Evolutionary conservation across 73 alveolate genomes (phyloP).

Genomic region (Tetrahymena malaccensis): DNA sequence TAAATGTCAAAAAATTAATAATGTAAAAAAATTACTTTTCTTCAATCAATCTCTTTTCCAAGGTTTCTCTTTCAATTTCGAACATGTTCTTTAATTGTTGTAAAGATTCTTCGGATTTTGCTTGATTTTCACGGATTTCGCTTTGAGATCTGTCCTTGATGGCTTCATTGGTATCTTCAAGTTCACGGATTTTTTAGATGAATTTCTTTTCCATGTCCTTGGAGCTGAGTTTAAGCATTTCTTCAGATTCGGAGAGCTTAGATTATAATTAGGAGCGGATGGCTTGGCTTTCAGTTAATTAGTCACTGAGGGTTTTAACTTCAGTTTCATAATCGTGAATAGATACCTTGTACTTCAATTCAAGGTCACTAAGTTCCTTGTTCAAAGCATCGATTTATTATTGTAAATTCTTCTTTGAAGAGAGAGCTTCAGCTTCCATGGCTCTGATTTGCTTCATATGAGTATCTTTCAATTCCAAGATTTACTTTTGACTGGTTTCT

Average conservation of each 20-base stretch:
- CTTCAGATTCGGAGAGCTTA: conserved; percentile 13
- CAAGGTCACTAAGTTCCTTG: conserved; percentile 29
- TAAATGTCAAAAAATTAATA: background rate
- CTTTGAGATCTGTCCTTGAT: conserved; percentile 15
- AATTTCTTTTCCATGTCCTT: conserved; percentile 31
- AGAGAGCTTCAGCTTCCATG: conserved; percentile 16
- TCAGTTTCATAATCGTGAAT: conserved; percentile 25
- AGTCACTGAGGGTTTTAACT: conserved; percentile 23
- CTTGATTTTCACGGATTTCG: conserved; percentile 17
- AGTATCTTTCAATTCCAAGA: conserved; percentile 14
- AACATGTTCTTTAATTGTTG: conserved; percentile 59
- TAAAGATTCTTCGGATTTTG: conserved; percentile 52
- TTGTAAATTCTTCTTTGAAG: conserved; percentile 5
- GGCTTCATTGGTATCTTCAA: conserved; percentile 13
- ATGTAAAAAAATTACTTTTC: conserved; percentile 32
- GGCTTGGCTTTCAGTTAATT: conserved; percentile 2
- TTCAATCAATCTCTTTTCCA: conserved; percentile 63
- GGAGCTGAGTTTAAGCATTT: background rate
- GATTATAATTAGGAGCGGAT: conserved; percentile 1
- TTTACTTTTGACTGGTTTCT: conserved; percentile 1
- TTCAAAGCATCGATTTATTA: conserved; percentile 16
- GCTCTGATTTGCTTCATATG: conserved; percentile 18
- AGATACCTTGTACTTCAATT: conserved; percentile 20
- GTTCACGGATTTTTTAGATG: conserved; percentile 1
- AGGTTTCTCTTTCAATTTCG: conserved; percentile 67